These are phyloP conservation scores for Podaxis mareebaensis DNA, from an alignment of 768 basidiomycete species.

Conservation along the genomic window DNA sequence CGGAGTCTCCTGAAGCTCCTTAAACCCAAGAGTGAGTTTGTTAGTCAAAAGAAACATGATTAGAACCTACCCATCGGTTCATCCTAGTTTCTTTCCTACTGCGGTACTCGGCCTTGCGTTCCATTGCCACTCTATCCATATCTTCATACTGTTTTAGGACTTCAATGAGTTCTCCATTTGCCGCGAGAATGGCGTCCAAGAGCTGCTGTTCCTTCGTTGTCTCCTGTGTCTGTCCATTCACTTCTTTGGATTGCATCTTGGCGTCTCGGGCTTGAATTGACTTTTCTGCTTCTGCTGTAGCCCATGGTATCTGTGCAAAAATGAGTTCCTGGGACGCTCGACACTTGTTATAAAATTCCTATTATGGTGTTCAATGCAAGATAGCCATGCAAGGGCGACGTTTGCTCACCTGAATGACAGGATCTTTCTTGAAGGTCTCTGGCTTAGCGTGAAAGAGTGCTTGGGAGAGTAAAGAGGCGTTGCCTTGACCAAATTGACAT, in stretches of 20 bases:
- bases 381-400: background rate
- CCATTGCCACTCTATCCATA: slow-evolving; percentile 63
- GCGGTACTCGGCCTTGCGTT: slow-evolving; percentile 65
- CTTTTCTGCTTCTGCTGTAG: slow-evolving; percentile 76
- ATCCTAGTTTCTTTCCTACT: slow-evolving; percentile 70
- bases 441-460: slow-evolving; percentile 70
- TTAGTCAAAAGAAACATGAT: background rate
- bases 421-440: slow-evolving; percentile 63
- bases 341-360: slow-evolving; percentile 87
- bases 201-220: slow-evolving; percentile 75
- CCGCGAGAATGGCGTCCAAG: slow-evolving; percentile 68
- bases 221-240: slow-evolving; percentile 27
- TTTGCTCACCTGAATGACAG: slow-evolving; percentile 64
- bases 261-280: slow-evolving; percentile 43
- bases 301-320: slow-evolving; percentile 89
- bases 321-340: slow-evolving; percentile 82
- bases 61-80: slow-evolving; percentile 58
- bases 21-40: background rate
- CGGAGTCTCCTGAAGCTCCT: slow-evolving; percentile 39
- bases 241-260: slow-evolving; percentile 27
- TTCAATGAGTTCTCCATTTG: slow-evolving; percentile 70
- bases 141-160: slow-evolving; percentile 79
- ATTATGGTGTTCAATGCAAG: slow-evolving; percentile 10
- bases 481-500: slow-evolving; percentile 81
- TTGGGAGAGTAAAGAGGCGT: slow-evolving; percentile 72